Evolutionary conservation across 2,329 filamentous ascomycete genomes (phyloP).

Genomic region (Phoma herbarum): DNA sequence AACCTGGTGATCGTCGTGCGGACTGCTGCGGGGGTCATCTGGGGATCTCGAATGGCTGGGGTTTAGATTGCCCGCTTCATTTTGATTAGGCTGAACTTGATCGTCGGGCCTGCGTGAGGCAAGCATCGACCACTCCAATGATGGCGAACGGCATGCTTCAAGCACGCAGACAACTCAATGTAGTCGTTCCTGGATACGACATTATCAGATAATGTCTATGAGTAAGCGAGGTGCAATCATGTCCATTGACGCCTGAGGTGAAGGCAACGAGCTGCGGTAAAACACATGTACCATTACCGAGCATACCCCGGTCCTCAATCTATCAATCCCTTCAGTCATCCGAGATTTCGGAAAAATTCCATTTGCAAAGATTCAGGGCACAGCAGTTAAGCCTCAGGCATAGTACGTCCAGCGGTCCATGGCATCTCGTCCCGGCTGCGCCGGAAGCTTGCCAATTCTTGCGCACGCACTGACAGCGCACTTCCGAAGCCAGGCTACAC

Average conservation of each 20-base stretch:
- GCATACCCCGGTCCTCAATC: slow-evolving; percentile 13
- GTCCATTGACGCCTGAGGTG: neutral
- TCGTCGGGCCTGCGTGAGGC: slow-evolving; percentile 8
- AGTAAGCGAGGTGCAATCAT: neutral
- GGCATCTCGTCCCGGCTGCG: slow-evolving; percentile 48
- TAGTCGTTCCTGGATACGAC: neutral
- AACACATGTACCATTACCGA: slow-evolving; percentile 12
- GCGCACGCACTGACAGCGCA: slow-evolving; percentile 8
- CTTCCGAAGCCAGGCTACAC: neutral
- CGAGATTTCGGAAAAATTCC: slow-evolving; percentile 34
- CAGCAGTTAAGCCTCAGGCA: slow-evolving; percentile 30
- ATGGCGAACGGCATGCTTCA: neutral
- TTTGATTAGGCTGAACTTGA: slow-evolving; percentile 44
- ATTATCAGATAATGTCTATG: neutral
- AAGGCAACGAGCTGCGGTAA: neutral
- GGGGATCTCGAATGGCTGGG: slow-evolving; percentile 29
- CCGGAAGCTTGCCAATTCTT: slow-evolving; percentile 36
- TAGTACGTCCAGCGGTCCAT: slow-evolving; percentile 30
- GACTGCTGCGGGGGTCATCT: slow-evolving; percentile 5
- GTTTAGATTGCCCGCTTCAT: slow-evolving; percentile 39
- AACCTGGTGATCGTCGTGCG: slow-evolving; percentile 4
- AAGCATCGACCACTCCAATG: slow-evolving; percentile 12
- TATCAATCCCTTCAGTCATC: slow-evolving; percentile 25
- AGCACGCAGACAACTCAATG: neutral
- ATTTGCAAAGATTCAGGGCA: slow-evolving; percentile 31